Evolutionary conservation across 1,139 yeast genomes (phyloP).

Genomic region (Scheffersomyces quercinus): DNA sequence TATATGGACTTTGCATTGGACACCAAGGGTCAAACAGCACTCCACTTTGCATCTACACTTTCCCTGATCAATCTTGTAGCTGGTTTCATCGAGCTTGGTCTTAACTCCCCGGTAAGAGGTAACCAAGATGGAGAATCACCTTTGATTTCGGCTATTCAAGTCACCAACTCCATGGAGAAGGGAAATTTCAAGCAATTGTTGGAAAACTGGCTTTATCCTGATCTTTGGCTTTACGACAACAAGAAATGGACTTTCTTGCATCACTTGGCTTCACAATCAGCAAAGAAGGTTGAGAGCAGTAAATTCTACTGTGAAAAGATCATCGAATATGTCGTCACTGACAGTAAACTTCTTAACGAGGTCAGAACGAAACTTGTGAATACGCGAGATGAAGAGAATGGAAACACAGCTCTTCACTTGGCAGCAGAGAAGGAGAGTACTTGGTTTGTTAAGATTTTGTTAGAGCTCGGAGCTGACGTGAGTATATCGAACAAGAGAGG

Average conservation of each 20-base stretch:
- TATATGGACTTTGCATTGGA: constrained; percentile 43
- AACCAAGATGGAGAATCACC: constrained; percentile 43
- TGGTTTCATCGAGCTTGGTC: constrained; percentile 35
- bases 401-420: constrained; percentile 85
- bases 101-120: constrained; percentile 46
- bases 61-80: constrained; percentile 41
- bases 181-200: constrained; percentile 40
- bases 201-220: constrained; percentile 38
- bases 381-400: constrained; percentile 70
- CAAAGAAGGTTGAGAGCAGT: constrained; percentile 31
- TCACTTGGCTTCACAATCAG: constrained; percentile 31
- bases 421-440: constrained; percentile 88
- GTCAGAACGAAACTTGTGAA: constrained; percentile 70
- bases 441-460: constrained; percentile 74
- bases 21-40: constrained; percentile 44
- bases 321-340: constrained; percentile 73
- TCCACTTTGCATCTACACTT: constrained; percentile 48
- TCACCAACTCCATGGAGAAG: constrained; percentile 48
- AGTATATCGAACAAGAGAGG: constrained; percentile 80
- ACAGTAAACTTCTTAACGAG: constrained; percentile 55
- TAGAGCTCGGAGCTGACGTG: constrained; percentile 87
- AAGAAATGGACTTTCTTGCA: constrained; percentile 39
- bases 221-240: constrained; percentile 37
- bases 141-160: constrained; percentile 40
- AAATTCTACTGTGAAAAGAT: constrained; percentile 76